These are phyloP conservation scores for Basidiobolus heterosporus DNA, from an alignment of 371 early-diverging fungal species.

Conservation along the genomic window DNA sequence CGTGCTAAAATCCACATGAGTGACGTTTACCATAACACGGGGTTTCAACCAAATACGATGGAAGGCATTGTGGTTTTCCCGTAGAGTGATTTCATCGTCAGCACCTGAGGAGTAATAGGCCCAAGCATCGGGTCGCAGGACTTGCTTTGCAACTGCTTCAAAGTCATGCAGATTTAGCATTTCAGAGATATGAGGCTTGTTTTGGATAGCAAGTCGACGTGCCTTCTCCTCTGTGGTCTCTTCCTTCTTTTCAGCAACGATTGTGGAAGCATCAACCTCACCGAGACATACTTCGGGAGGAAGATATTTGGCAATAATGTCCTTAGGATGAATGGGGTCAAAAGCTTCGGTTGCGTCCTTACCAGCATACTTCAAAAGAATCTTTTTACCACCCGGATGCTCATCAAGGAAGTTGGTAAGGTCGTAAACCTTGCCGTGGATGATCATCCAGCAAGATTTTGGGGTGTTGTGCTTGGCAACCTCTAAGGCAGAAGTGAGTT, in stretches of 20 bases:
- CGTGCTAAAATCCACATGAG: conserved; percentile 36
- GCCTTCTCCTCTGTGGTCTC: no score
- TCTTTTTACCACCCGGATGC: conserved; percentile 49
- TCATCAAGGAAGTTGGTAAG: conserved; percentile 59
- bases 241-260: no score
- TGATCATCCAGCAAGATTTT: conserved; percentile 46
- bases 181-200: conserved; percentile 33
- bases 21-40: conserved; percentile 58
- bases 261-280: no score
- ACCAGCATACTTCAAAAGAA: conserved; percentile 48
- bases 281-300: conserved; percentile 18
- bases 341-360: conserved; percentile 72
- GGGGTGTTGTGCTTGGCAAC: conserved; percentile 36
- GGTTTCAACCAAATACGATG: conserved; percentile 62
- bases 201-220: conserved; percentile 14
- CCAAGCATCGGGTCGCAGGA: conserved; percentile 53
- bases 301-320: conserved; percentile 35
- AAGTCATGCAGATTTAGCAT: conserved; percentile 60
- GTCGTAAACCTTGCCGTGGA: conserved; percentile 72
- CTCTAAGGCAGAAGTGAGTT: conserved; percentile 31
- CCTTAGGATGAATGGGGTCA: conserved; percentile 43
- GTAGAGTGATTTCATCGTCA: conserved; percentile 67
- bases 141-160: conserved; percentile 44
- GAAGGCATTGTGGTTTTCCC: conserved; percentile 58
- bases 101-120: conserved; percentile 71